These are phyloP conservation scores for Choanephora cucurbitarum DNA, from an alignment of 371 early-diverging fungal genomes.

Conservation along the genomic window DNA sequence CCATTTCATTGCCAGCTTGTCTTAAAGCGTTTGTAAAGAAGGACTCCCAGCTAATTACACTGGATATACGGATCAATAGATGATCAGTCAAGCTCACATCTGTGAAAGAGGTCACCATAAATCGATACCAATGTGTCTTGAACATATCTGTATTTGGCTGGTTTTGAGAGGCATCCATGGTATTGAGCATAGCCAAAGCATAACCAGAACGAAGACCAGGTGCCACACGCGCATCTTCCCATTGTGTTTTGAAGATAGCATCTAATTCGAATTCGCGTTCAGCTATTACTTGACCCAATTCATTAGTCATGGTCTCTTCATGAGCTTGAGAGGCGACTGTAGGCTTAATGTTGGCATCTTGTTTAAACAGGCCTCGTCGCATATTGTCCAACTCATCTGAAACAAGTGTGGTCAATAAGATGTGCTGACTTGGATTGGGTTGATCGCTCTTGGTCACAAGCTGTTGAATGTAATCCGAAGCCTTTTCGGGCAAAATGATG, in stretches of 20 bases:
- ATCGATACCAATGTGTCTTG: conserved; percentile 52
- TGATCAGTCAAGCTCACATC: conserved; percentile 60
- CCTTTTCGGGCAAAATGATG: conserved; percentile 48
- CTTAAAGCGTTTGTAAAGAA: conserved; percentile 40
- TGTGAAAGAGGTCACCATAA: conserved; percentile 51
- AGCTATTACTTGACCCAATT: conserved; percentile 16
- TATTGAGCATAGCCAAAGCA: conserved; percentile 47
- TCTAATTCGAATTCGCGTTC: conserved; percentile 31
- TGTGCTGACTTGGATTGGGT: conserved; percentile 32
- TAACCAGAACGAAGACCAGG: conserved; percentile 61
- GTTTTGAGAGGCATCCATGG: conserved; percentile 6
- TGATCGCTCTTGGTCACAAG: conserved; percentile 20
- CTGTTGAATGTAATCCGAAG: conserved; percentile 35
- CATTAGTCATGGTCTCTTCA: not conserved
- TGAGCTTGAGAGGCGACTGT: not conserved
- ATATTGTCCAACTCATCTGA: conserved; percentile 58
- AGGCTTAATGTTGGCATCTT: conserved; percentile 22
- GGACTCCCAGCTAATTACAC: conserved; percentile 50
- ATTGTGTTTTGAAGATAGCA: conserved; percentile 25
- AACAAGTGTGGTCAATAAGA: conserved; percentile 48
- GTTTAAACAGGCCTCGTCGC: conserved; percentile 61
- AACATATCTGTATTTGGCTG: conserved; percentile 24
- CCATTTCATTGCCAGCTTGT: conserved; percentile 24
- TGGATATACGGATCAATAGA: conserved; percentile 51
- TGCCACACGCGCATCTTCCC: conserved; percentile 53